Evolutionary conservation across 1,284 basidiomycete genomes (phyloP).

Genomic region (Coniferiporia sulphurascens): DNA sequence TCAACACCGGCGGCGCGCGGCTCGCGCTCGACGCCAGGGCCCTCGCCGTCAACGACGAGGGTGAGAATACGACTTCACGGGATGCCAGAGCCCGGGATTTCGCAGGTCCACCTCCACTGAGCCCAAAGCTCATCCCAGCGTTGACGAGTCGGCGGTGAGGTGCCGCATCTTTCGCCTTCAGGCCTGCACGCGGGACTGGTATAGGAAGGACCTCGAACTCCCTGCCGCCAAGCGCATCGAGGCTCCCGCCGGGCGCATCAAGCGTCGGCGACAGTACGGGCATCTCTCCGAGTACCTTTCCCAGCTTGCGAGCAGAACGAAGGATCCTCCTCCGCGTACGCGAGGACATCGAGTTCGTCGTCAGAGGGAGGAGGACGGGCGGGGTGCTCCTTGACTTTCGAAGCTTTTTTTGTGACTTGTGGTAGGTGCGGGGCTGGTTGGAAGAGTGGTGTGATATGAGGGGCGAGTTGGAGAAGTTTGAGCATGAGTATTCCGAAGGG

Average conservation of each 20-base stretch:
- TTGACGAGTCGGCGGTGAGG: background rate
- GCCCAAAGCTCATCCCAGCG: background rate
- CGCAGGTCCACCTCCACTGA: background rate
- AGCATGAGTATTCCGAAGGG: background rate
- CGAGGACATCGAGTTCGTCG: slow-evolving; percentile 32
- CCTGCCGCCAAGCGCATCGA: background rate
- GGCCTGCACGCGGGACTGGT: background rate
- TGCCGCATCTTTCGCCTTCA: background rate
- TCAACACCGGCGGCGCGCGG: slow-evolving; percentile 11
- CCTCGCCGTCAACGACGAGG: background rate
- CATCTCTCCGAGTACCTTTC: slow-evolving; percentile 37
- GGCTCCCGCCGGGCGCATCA: background rate
- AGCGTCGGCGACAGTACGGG: slow-evolving; percentile 25
- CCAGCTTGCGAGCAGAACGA: slow-evolving; percentile 40
- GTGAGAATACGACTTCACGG: background rate
- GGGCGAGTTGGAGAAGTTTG: background rate
- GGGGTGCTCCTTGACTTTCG: background rate
- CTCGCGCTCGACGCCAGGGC: background rate
- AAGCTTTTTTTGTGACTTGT: background rate
- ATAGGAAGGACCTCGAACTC: background rate
- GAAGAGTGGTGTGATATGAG: background rate
- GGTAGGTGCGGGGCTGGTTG: background rate
- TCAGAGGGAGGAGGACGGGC: slow-evolving; percentile 23
- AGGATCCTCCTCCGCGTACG: slow-evolving; percentile 35
- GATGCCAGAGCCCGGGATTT: background rate